Evolutionary conservation across 805 yeast genomes (phyloP).

Genomic region (Candida qinlingensis): DNA sequence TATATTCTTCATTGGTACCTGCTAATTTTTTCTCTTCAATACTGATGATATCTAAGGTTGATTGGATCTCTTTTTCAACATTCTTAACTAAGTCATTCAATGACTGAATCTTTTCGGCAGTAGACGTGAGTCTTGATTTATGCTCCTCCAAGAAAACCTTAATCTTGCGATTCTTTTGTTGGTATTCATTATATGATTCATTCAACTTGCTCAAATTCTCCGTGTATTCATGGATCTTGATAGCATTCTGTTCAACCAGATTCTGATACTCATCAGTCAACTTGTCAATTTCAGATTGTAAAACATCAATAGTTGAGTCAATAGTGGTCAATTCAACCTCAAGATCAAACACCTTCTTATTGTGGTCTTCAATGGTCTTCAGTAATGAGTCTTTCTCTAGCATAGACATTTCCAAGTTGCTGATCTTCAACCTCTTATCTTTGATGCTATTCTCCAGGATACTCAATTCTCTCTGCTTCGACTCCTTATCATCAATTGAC

Average conservation of each 20-base stretch:
- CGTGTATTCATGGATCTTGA: not conserved
- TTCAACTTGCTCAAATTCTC: conserved; percentile 12
- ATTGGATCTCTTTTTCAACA: conserved; percentile 26
- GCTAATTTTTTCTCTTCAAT: conserved; percentile 36
- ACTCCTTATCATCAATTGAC: conserved; percentile 39
- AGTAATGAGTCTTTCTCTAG: conserved; percentile 40
- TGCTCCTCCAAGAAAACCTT: conserved; percentile 10
- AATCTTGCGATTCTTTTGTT: conserved; percentile 32
- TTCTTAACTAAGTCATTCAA: conserved; percentile 16
- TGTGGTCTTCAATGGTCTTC: conserved; percentile 33
- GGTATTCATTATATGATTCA: conserved; percentile 22
- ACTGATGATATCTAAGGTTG: conserved; percentile 25
- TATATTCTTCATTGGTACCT: conserved; percentile 58
- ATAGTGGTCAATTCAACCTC: conserved; percentile 16
- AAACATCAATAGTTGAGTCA: conserved; percentile 17
- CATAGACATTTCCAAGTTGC: conserved; percentile 46
- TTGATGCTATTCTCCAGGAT: conserved; percentile 45
- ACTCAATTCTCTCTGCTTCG: conserved; percentile 36
- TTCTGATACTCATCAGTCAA: conserved; percentile 10
- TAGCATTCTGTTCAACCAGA: conserved; percentile 15
- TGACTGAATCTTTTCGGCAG: conserved; percentile 9
- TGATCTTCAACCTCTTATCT: conserved; percentile 47
- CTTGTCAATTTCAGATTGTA: conserved; percentile 18
- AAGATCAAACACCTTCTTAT: conserved; percentile 24
- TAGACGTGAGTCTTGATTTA: not conserved